These are phyloP conservation scores for Paraurostyla sp. DNA, from an alignment of 73 alveolate genomes.

Conservation along the genomic window DNA sequence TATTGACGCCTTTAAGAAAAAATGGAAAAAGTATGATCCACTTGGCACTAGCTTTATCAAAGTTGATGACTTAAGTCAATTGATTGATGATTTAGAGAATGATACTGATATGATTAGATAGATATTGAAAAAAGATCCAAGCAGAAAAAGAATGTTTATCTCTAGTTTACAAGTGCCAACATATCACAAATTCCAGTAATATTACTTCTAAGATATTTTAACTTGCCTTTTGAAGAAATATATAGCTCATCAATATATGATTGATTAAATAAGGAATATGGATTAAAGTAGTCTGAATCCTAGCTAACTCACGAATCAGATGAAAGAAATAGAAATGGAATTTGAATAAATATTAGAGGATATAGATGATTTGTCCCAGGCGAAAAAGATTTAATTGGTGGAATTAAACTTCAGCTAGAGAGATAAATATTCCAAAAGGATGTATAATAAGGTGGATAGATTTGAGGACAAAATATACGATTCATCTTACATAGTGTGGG, in stretches of 20 bases:
- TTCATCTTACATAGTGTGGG: constrained; percentile 50
- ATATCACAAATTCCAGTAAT: neutral
- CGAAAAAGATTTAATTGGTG: constrained; percentile 2
- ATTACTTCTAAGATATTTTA: constrained; percentile 52
- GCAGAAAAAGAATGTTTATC: neutral
- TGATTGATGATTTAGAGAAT: constrained; percentile 23
- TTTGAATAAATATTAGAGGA: constrained; percentile 28
- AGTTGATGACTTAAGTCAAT: neutral
- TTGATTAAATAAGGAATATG: neutral
- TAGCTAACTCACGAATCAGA: neutral
- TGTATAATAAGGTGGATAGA: neutral
- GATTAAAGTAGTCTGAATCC: neutral
- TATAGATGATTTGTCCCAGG: neutral
- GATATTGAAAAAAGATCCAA: neutral
- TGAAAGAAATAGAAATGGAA: neutral
- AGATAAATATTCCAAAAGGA: neutral
- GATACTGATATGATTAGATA: constrained; percentile 21
- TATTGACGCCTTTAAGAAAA: constrained; percentile 9
- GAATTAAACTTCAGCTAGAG: constrained; percentile 6
- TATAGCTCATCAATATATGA: neutral
- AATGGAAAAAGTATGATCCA: constrained; percentile 57
- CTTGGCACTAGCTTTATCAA: constrained; percentile 45
- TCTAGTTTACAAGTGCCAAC: constrained; percentile 40
- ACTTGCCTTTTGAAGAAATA: constrained; percentile 9
- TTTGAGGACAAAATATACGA: constrained; percentile 51